These are phyloP conservation scores for Lithocarpus polystachyus DNA, from an alignment of 306 rosid genomes.

Conservation along the genomic window DNA sequence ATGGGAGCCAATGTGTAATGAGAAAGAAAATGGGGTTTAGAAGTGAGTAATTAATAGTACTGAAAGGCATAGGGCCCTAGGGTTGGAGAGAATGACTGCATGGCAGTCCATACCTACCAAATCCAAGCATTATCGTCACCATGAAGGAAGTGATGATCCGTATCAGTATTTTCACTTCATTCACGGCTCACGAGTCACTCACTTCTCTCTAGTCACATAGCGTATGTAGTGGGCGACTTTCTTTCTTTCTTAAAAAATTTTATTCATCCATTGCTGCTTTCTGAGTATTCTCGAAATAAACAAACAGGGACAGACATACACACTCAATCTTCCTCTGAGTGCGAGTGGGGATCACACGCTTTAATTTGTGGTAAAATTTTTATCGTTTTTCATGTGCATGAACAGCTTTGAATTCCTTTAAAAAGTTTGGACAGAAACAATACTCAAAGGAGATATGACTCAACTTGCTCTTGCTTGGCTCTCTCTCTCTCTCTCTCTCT, in stretches of 20 bases:
- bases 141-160: neutral
- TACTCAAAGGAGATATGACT: neutral
- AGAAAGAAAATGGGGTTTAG: too few species aligned
- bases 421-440: neutral
- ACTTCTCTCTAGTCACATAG: neutral
- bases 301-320: neutral
- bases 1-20: too few species aligned
- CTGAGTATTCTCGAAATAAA: neutral
- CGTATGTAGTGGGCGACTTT: slow-evolving; percentile 12
- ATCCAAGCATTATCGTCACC: neutral
- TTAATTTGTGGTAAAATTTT: neutral
- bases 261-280: neutral
- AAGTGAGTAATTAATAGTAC: too few species aligned
- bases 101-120: neutral
- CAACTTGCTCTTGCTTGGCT: neutral
- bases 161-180: neutral
- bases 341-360: neutral
- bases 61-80: neutral
- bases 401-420: neutral
- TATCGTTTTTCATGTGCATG: neutral
- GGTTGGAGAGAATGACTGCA: neutral
- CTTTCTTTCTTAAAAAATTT: too few species aligned
- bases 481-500: neutral
- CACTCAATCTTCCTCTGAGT: neutral
- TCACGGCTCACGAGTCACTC: neutral